A percentile compares a stretch with the other conserved stretches of the same genome.
Evolutionary conservation across 257 asterid genomes (phyloP).

Genomic region (Galeopsis tetrahit): DNA sequence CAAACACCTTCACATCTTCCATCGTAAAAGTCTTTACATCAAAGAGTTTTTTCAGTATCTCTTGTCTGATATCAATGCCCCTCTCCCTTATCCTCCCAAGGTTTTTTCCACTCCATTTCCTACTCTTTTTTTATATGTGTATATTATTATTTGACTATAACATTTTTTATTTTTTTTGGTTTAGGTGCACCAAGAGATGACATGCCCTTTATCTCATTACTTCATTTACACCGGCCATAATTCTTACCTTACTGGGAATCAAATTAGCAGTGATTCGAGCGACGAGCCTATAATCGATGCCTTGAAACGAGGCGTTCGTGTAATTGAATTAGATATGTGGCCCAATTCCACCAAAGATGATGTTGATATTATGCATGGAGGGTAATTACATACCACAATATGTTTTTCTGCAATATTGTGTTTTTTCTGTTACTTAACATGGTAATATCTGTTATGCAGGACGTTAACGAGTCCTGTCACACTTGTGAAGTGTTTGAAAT

Average conservation of each 20-base stretch:
- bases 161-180: neutral
- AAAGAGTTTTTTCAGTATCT: conserved; percentile 63
- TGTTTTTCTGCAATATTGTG: neutral
- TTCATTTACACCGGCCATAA: conserved; percentile 77
- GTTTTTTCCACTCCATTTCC: conserved; percentile 31
- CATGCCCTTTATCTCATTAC: conserved; percentile 71
- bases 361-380: conserved; percentile 76
- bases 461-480: conserved; percentile 74
- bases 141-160: neutral
- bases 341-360: conserved; percentile 74
- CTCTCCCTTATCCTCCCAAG: conserved; percentile 56
- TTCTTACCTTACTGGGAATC: conserved; percentile 84
- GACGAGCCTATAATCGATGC: conserved; percentile 74
- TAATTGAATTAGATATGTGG: conserved; percentile 87
- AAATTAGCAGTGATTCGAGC: conserved; percentile 70
- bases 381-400: conserved; percentile 38
- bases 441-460: conserved; percentile 46
- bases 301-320: conserved; percentile 69
- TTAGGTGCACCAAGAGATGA: conserved; percentile 77
- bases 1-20: conserved; percentile 59
- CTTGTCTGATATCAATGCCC: conserved; percentile 52
- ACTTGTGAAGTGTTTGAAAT: conserved; percentile 65
- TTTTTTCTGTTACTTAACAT: neutral
- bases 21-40: conserved; percentile 49
- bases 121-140: neutral